Conservation (phyloP, 805 yeast genomes). For the Yamadazyma tumulicola region DNA sequence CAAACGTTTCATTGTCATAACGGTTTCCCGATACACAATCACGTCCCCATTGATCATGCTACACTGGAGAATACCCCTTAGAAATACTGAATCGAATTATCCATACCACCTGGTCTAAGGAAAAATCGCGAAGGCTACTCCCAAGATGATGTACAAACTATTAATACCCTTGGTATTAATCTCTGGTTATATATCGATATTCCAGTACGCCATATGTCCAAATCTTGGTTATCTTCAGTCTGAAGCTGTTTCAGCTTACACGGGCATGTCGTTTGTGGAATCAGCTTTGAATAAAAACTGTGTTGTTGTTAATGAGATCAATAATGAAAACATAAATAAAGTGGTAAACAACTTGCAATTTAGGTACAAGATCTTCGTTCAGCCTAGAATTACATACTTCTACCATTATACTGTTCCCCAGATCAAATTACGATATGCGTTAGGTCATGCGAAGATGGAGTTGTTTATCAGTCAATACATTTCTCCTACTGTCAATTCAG, state of each 20-base stretch:
- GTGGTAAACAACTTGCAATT: slow-evolving; percentile 10
- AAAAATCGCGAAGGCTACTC: neutral
- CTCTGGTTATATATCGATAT: slow-evolving; percentile 2
- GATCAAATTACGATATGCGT: slow-evolving; percentile 5
- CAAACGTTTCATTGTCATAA: too few relatives aligned
- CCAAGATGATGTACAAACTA: slow-evolving; percentile 3
- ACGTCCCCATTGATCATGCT: too few relatives aligned
- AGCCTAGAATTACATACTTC: slow-evolving; percentile 7
- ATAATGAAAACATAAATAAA: slow-evolving; percentile 11
- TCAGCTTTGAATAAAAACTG: slow-evolving; percentile 8
- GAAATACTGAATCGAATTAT: too few relatives aligned
- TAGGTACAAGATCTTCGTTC: slow-evolving; percentile 11
- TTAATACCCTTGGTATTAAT: slow-evolving; percentile 1
- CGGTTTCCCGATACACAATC: too few relatives aligned
- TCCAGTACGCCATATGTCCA: slow-evolving; percentile 8
- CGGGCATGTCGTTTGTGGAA: slow-evolving; percentile 3
- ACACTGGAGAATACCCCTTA: too few relatives aligned
- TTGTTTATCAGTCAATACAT: slow-evolving; percentile 1
- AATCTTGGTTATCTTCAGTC: too few relatives aligned
- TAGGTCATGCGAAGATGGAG: neutral
- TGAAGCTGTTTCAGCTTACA: too few relatives aligned
- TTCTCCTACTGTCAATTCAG: neutral
- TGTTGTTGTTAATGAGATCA: slow-evolving; percentile 9
- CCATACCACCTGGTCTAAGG: too few relatives aligned
- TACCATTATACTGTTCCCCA: slow-evolving; percentile 10